These are phyloP conservation scores for Acer yangbiense DNA, from an alignment of 345 rosid species.

Conservation along the genomic window DNA sequence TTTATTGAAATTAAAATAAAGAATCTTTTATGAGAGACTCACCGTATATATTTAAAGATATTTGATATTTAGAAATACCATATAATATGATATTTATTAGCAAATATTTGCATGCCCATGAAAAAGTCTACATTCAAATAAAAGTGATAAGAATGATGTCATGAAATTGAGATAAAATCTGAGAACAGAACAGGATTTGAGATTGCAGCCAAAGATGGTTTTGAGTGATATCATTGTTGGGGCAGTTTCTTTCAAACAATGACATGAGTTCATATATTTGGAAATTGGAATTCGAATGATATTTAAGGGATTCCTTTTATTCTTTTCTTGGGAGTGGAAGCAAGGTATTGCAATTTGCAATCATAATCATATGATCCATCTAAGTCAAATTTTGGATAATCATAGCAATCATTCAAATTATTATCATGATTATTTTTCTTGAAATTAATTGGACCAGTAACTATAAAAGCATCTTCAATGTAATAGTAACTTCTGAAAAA, in stretches of 20 bases:
- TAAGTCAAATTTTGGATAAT: constrained; percentile 7
- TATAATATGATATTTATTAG: background rate
- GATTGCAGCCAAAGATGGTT: constrained; percentile 2
- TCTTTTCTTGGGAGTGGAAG: background rate
- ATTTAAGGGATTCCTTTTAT: background rate
- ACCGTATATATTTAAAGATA: no score
- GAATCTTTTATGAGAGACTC: no score
- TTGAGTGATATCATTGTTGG: background rate
- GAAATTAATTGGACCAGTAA: no score
- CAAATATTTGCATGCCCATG: background rate
- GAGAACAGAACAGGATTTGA: background rate
- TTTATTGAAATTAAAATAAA: no score
- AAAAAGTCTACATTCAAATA: background rate
- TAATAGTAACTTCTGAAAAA: no score
- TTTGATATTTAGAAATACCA: background rate
- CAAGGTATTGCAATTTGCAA: background rate
- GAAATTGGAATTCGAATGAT: background rate
- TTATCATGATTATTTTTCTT: no score
- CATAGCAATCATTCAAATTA: background rate
- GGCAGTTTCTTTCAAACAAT: constrained; percentile 13
- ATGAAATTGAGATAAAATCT: background rate
- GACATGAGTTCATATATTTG: constrained; percentile 1
- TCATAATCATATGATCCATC: constrained; percentile 2
- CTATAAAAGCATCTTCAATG: no score
- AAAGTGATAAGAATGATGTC: constrained; percentile 7